Conservation (phyloP, 768 basidiomycete species). For the Russula sp. region DNA sequence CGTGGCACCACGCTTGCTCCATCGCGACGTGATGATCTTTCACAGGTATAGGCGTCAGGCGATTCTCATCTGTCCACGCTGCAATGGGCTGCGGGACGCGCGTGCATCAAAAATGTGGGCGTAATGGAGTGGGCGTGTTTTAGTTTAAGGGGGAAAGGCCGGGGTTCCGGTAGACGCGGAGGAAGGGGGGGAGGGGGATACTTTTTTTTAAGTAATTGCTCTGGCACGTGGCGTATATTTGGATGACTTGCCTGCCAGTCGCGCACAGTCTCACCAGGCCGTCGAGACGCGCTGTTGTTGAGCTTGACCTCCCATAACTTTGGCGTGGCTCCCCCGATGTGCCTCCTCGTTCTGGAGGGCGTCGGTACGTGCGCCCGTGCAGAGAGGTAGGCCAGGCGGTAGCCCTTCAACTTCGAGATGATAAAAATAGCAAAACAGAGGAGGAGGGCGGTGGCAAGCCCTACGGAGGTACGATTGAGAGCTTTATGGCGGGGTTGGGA, state of each 20-base stretch:
- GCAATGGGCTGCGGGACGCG: conserved; percentile 9
- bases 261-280: not conserved
- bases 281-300: not conserved
- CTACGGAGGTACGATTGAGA: not conserved
- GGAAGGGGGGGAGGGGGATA: too few species aligned
- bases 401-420: not conserved
- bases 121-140: not conserved
- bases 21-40: not conserved
- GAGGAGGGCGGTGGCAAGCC: not conserved
- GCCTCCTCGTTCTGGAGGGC: not conserved
- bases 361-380: not conserved
- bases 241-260: conserved; percentile 13
- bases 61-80: conserved; percentile 14
- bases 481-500: too few species aligned
- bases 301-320: conserved; percentile 18
- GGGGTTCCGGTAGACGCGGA: not conserved
- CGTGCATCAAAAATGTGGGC: too few species aligned
- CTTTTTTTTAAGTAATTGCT: not conserved
- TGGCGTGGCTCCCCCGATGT: not conserved
- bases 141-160: too few species aligned
- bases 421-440: not conserved
- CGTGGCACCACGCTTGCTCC: conserved; percentile 9
- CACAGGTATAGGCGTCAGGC: not conserved
- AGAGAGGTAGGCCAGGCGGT: not conserved
- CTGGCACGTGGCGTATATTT: not conserved